Evolutionary conservation across 805 yeast genomes (phyloP).

Genomic region (Candida sakaeoensis): DNA sequence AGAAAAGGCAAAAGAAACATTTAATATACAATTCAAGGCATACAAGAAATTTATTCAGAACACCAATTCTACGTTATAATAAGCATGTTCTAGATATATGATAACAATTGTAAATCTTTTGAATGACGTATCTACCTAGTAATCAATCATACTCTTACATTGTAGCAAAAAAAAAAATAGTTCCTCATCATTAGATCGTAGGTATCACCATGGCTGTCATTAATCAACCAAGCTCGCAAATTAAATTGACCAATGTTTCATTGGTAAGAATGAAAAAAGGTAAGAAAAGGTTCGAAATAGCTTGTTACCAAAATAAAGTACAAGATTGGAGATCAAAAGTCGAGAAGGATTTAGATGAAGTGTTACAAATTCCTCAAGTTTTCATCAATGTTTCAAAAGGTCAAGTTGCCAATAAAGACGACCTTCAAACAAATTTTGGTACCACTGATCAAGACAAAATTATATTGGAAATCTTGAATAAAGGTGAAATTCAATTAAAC

Average conservation of each 20-base stretch:
- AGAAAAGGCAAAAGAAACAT: not conserved
- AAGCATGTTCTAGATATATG: too few species aligned
- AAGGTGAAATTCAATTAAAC: slow-evolving; percentile 92
- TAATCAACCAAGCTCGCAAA: slow-evolving; percentile 86
- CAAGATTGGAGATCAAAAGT: slow-evolving; percentile 89
- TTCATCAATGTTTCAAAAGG: slow-evolving; percentile 93
- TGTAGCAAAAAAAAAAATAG: too few species aligned
- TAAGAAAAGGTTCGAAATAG: slow-evolving; percentile 87
- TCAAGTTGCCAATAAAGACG: slow-evolving; percentile 85
- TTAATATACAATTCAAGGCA: not conserved
- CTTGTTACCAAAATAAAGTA: slow-evolving; percentile 95
- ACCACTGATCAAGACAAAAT: slow-evolving; percentile 72
- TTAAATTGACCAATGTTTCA: slow-evolving; percentile 90
- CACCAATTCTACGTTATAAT: too few species aligned
- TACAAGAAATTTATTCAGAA: too few species aligned
- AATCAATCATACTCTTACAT: too few species aligned
- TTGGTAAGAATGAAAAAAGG: slow-evolving; percentile 88
- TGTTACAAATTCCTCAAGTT: slow-evolving; percentile 92
- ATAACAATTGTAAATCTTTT: too few species aligned
- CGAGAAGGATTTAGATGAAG: slow-evolving; percentile 94
- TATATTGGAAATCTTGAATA: slow-evolving; percentile 74
- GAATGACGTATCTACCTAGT: too few species aligned
- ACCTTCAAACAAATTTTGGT: slow-evolving; percentile 68
- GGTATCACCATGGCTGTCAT: slow-evolving; percentile 44
- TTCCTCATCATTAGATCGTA: slow-evolving; percentile 1